A percentile compares a stretch with the other conserved stretches of the same genome.
Conservation (phyloP, 768 basidiomycete species). For the Leccinum longicurvipes region DNA sequence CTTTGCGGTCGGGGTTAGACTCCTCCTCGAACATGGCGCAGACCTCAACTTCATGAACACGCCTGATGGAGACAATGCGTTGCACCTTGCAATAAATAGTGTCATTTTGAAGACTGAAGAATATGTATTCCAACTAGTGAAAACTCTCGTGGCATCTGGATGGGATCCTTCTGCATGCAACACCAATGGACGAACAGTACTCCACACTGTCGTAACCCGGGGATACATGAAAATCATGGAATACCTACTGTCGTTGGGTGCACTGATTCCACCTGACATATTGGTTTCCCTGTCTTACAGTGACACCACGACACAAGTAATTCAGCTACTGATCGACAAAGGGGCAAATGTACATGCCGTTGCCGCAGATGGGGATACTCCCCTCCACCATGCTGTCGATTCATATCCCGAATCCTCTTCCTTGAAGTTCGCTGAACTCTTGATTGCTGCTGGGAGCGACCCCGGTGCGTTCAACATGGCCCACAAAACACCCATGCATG, state of each 20-base stretch:
- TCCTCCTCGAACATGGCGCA: neutral
- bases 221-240: neutral
- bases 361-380: no score
- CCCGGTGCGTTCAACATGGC: neutral
- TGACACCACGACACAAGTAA: neutral
- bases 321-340: neutral
- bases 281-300: neutral
- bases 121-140: neutral
- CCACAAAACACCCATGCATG: neutral
- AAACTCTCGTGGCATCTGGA: neutral
- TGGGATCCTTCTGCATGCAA: neutral
- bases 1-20: neutral
- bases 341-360: neutral
- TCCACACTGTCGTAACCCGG: rapidly evolving
- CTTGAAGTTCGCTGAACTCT: neutral
- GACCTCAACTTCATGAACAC: neutral
- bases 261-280: neutral
- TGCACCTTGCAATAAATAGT: neutral
- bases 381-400: no score
- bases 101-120: no score
- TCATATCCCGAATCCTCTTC: neutral
- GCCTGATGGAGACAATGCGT: neutral
- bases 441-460: neutral
- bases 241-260: neutral
- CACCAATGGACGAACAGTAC: neutral